Evolutionary conservation across 2,329 filamentous ascomycete species (phyloP).

Genomic region (Pseudogymnoascus sp.): DNA sequence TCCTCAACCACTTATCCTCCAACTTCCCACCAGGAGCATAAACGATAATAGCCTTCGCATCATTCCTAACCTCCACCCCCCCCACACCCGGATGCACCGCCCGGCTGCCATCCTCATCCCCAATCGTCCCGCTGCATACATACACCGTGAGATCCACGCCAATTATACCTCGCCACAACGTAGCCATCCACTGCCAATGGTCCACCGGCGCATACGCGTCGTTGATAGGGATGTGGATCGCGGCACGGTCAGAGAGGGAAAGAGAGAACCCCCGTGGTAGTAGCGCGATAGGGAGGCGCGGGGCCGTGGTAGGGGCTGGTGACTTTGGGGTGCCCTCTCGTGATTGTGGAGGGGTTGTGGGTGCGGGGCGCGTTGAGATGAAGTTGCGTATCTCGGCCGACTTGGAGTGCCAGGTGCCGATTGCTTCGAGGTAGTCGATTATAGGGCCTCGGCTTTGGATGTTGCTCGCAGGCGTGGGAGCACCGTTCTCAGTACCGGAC

Average conservation of each 20-base stretch:
- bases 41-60: constrained; percentile 47
- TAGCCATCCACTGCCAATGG: constrained; percentile 97
- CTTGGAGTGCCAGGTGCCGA: constrained; percentile 66
- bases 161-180: constrained; percentile 79
- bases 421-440: constrained; percentile 56
- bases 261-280: constrained; percentile 74
- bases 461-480: not conserved
- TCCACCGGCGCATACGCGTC: constrained; percentile 76
- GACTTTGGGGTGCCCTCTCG: constrained; percentile 7
- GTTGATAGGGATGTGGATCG: constrained; percentile 62
- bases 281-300: constrained; percentile 59
- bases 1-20: constrained; percentile 61
- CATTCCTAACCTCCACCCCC: constrained; percentile 48
- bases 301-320: constrained; percentile 14
- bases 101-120: constrained; percentile 1
- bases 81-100: constrained; percentile 20
- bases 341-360: not conserved
- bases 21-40: constrained; percentile 36
- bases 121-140: constrained; percentile 34
- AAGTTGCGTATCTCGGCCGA: constrained; percentile 60
- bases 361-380: constrained; percentile 33
- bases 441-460: constrained; percentile 28
- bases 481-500: not conserved
- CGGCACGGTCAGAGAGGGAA: constrained; percentile 66
- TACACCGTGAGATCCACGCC: constrained; percentile 75